phyloP scores from a whole-genome alignment of 2,329 filamentous ascomycete species.

The Cordyceps sp. region DNA sequence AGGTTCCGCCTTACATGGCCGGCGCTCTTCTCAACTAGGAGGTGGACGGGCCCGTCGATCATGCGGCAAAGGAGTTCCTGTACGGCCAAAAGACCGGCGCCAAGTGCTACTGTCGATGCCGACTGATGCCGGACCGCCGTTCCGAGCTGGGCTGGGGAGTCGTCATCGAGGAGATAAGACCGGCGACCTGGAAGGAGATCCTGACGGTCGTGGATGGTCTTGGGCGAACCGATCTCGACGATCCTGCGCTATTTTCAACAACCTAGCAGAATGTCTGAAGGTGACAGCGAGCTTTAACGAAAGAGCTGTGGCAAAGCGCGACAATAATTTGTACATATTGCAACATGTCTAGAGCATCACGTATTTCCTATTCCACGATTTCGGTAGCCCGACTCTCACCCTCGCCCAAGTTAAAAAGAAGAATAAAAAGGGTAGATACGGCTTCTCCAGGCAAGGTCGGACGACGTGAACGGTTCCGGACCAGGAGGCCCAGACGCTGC shows the following conservation, averaged over 20 bases:
- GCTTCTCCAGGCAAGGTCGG: no score
- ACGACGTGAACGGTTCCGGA: no score
- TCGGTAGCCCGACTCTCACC: no score
- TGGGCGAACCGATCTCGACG: conserved; percentile 12
- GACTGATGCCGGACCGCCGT: conserved; percentile 7
- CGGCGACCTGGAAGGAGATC: conserved; percentile 14
- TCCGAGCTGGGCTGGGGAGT: conserved; percentile 10
- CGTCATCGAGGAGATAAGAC: conserved; percentile 10
- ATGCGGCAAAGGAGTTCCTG: conserved; percentile 9
- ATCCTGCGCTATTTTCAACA: not conserved
- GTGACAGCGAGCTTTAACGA: no score
- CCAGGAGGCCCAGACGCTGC: no score
- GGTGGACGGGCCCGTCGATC: conserved; percentile 9
- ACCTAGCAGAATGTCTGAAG: not conserved
- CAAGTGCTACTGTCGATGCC: conserved; percentile 17
- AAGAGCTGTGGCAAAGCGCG: no score
- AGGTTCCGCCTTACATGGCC: conserved; percentile 32
- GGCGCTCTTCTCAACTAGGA: conserved; percentile 13
- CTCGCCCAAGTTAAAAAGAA: no score
- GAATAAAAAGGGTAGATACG: no score
- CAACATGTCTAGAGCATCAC: no score
- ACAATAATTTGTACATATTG: not conserved
- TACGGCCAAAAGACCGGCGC: conserved; percentile 3
- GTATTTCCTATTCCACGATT: no score
- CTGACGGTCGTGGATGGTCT: conserved; percentile 7